Evolutionary conservation across 495 filamentous ascomycete species (phyloP).

Genomic region (Aspergillus mulundensis): DNA sequence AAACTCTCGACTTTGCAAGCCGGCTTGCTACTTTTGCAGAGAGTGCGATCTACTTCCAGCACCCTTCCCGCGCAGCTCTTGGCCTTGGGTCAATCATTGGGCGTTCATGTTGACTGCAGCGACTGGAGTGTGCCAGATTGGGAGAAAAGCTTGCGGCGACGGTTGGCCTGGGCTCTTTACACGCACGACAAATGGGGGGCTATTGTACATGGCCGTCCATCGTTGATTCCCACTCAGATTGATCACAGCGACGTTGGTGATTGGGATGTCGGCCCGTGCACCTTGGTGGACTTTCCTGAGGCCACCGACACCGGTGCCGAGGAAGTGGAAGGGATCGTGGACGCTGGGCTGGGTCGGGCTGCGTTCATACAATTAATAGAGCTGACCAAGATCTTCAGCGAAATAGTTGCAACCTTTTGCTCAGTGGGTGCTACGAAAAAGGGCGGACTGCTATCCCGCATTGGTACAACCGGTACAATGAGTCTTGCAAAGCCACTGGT

Average conservation of each 20-base stretch:
- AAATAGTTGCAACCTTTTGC: constrained; percentile 78
- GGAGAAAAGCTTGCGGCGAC: constrained; percentile 75
- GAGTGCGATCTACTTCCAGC: constrained; percentile 23
- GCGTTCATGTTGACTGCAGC: constrained; percentile 76
- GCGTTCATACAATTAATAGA: constrained; percentile 67
- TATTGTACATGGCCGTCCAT: constrained; percentile 79
- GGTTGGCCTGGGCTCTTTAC: constrained; percentile 79
- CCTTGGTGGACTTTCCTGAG: constrained; percentile 59
- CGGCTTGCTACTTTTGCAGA: constrained; percentile 73
- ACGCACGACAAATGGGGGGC: constrained; percentile 90
- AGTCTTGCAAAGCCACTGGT: constrained; percentile 77
- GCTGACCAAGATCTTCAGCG: constrained; percentile 69
- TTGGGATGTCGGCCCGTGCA: constrained; percentile 13
- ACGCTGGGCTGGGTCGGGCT: constrained; percentile 47
- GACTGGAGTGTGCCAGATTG: constrained; percentile 76
- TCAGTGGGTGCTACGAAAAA: constrained; percentile 53
- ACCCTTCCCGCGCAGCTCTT: constrained; percentile 43
- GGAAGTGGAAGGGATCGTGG: constrained; percentile 52
- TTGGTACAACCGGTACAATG: constrained; percentile 48
- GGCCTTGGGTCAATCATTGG: constrained; percentile 74
- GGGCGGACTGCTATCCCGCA: constrained; percentile 21
- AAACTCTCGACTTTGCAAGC: constrained; percentile 81
- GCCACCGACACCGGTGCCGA: constrained; percentile 51
- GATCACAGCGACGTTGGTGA: constrained; percentile 51
- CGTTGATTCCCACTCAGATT: constrained; percentile 63